phyloP scores from a whole-genome alignment of 345 rosid genomes.

The Mercurialis annua region DNA sequence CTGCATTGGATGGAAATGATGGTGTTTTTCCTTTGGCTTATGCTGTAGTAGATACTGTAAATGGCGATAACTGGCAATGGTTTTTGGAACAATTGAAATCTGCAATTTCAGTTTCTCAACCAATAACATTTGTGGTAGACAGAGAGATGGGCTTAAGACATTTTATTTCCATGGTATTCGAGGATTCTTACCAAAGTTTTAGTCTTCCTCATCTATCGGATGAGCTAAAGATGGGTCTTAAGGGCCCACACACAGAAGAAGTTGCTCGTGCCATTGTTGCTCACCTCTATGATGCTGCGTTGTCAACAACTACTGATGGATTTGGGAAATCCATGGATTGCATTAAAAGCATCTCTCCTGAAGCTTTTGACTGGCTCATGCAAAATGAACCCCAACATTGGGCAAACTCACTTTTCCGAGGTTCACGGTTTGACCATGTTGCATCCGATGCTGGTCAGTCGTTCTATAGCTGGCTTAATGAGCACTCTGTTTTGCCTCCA shows the following conservation, averaged over 20 bases:
- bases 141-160: slow-evolving; percentile 18
- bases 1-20: slow-evolving; percentile 29
- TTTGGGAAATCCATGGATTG: slow-evolving; percentile 16
- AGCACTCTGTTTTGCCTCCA: slow-evolving; percentile 26
- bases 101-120: slow-evolving; percentile 9
- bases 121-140: slow-evolving; percentile 23
- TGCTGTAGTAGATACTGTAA: slow-evolving; percentile 24
- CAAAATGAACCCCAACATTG: slow-evolving; percentile 24
- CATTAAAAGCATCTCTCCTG: slow-evolving; percentile 28
- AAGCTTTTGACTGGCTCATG: slow-evolving; percentile 25
- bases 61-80: slow-evolving; percentile 33
- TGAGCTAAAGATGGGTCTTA: slow-evolving; percentile 30
- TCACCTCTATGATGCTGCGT: slow-evolving; percentile 28
- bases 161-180: slow-evolving; percentile 17
- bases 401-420: slow-evolving; percentile 26
- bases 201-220: slow-evolving; percentile 29
- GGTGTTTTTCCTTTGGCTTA: slow-evolving; percentile 25
- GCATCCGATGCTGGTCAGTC: slow-evolving; percentile 20
- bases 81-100: slow-evolving; percentile 26
- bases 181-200: slow-evolving; percentile 24
- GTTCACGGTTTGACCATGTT: slow-evolving; percentile 19
- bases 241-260: slow-evolving; percentile 26
- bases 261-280: slow-evolving; percentile 15
- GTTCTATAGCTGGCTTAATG: slow-evolving; percentile 37
- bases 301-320: slow-evolving; percentile 23